These are phyloP conservation scores for Diospyros lotus DNA, from an alignment of 148 eudicot species.

Conservation along the genomic window DNA sequence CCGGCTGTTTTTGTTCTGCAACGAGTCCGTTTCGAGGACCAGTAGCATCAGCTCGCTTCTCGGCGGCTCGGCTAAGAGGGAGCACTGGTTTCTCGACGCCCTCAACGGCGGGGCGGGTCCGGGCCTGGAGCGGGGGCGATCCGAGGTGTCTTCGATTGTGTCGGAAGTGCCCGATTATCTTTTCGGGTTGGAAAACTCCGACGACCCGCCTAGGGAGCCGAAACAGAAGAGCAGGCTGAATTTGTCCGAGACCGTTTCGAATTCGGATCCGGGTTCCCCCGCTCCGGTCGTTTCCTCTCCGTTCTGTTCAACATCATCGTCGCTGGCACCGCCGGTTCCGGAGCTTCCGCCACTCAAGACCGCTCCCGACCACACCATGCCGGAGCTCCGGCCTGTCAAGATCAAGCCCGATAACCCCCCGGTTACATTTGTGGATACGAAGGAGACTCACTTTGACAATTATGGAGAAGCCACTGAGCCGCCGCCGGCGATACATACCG, in stretches of 20 bases:
- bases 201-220: conserved; percentile 38
- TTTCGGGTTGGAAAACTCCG: conserved; percentile 76
- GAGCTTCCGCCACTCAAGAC: conserved; percentile 65
- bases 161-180: conserved; percentile 92
- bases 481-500: conserved; percentile 16
- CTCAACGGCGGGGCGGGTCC: conserved; percentile 53
- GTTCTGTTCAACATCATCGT: conserved; percentile 57
- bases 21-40: conserved; percentile 37
- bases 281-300: conserved; percentile 38
- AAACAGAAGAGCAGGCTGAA: conserved; percentile 31
- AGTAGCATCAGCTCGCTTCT: conserved; percentile 64
- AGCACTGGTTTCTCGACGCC: conserved; percentile 88
- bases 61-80: conserved; percentile 75
- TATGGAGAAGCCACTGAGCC: conserved; percentile 11
- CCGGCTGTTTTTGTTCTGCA: conserved; percentile 60
- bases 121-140: conserved; percentile 66
- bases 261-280: conserved; percentile 77
- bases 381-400: conserved; percentile 57
- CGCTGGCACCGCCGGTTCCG: conserved; percentile 35
- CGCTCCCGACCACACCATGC: conserved; percentile 29
- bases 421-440: conserved; percentile 16
- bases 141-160: conserved; percentile 73
- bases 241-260: conserved; percentile 31
- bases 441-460: conserved; percentile 15
- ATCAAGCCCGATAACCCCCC: conserved; percentile 44